Percentiles rank a stretch among this genome's conserved stretches.
Conservation (phyloP, 768 basidiomycete species). For the Solioccasus polychromus region DNA sequence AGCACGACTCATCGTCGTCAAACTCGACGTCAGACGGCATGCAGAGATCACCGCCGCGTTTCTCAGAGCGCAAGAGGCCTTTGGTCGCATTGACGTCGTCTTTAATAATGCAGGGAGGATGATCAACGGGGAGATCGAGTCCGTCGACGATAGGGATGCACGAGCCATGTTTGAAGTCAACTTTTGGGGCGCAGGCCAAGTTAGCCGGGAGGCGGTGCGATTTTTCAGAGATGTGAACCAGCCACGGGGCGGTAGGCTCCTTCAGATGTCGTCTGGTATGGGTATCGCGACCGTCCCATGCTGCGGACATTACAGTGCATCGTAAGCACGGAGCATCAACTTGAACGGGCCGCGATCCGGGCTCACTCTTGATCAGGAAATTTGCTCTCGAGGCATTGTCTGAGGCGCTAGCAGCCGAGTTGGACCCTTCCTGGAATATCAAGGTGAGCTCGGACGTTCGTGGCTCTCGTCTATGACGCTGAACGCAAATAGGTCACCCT, state of each 20-base stretch:
- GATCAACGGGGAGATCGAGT: conserved; percentile 34
- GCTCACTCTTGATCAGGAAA: conserved; percentile 7
- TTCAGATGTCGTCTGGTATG: conserved; percentile 33
- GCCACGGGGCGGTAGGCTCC: conserved; percentile 33
- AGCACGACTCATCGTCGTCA: conserved; percentile 21
- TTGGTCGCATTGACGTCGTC: conserved; percentile 38
- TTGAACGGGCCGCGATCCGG: not conserved
- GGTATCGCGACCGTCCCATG: conserved; percentile 18
- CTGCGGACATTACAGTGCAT: conserved; percentile 24
- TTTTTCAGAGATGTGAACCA: conserved; percentile 38
- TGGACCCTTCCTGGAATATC: conserved; percentile 20
- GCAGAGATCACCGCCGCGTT: conserved; percentile 30
- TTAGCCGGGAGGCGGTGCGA: conserved; percentile 31
- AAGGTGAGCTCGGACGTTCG: conserved; percentile 2
- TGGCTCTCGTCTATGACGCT: not conserved
- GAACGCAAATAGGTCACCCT: conserved; percentile 17
- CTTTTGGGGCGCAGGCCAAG: conserved; percentile 32
- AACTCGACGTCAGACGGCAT: conserved; percentile 31
- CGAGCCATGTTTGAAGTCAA: conserved; percentile 38
- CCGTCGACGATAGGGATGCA: conserved; percentile 28
- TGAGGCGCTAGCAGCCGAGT: conserved; percentile 14
- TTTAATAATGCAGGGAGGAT: conserved; percentile 37
- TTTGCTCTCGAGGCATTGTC: conserved; percentile 29
- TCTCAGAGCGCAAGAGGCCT: conserved; percentile 23
- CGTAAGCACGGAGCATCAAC: conserved; percentile 12